Evolutionary conservation across 208 protist genomes (phyloP).

Genomic region (Zelonia costaricensis): DNA sequence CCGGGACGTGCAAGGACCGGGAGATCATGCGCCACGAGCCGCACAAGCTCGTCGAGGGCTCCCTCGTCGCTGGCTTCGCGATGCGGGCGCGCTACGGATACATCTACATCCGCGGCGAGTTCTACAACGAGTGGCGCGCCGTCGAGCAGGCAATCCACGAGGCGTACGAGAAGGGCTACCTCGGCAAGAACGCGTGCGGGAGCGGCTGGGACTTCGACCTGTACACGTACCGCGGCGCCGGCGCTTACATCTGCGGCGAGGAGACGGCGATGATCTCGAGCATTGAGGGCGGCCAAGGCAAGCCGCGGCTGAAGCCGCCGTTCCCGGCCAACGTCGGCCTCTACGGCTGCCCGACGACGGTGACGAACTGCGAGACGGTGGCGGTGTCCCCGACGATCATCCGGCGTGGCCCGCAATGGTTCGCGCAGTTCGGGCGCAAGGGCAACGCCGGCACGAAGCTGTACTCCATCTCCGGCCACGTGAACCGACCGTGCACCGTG

Average conservation of each 20-base stretch:
- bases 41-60: constrained; percentile 99
- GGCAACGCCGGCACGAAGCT: constrained; percentile 98
- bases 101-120: constrained; percentile 99
- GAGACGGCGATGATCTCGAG: constrained; percentile 98
- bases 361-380: constrained; percentile 99
- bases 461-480: constrained; percentile 98
- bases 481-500: constrained; percentile 98
- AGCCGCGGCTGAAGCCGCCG: constrained; percentile 98
- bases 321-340: constrained; percentile 99
- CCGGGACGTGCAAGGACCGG: constrained; percentile 99
- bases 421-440: constrained; percentile 95
- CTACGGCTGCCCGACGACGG: constrained; percentile 98
- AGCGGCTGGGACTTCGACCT: constrained; percentile 98
- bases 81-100: constrained; percentile 97
- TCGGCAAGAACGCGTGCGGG: constrained; percentile 98
- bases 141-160: constrained; percentile 97
- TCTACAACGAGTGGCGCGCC: constrained; percentile 95
- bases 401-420: constrained; percentile 94
- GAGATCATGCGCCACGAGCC: constrained; percentile 99
- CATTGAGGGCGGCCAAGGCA: constrained; percentile 97
- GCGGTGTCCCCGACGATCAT: constrained; percentile 96
- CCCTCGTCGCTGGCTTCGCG: constrained; percentile 96
- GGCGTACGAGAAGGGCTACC: constrained; percentile 94
- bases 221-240: constrained; percentile 97
- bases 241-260: constrained; percentile 99